Evolutionary conservation across 768 basidiomycete genomes (phyloP).

Genomic region (Phylloporus sp.): DNA sequence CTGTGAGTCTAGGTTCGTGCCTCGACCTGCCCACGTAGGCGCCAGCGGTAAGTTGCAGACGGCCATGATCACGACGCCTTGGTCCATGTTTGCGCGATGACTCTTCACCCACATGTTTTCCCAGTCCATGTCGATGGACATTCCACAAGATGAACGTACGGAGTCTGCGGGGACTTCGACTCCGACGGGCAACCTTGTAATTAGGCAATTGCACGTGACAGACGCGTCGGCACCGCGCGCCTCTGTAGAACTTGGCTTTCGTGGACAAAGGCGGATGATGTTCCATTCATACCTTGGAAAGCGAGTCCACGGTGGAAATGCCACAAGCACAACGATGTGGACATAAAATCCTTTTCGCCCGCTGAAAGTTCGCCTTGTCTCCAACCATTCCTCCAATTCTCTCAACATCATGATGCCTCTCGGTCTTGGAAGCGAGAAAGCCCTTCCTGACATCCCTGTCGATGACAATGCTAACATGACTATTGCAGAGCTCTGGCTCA

Average conservation of each 20-base stretch:
- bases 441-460: conserved; percentile 19
- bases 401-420: conserved; percentile 10
- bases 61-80: too few relatives aligned
- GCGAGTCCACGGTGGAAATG: conserved; percentile 5
- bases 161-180: too few relatives aligned
- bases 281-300: conserved; percentile 7
- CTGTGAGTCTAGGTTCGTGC: too few relatives aligned
- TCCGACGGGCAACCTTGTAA: too few relatives aligned
- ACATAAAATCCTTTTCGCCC: conserved; percentile 1
- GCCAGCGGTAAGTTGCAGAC: too few relatives aligned
- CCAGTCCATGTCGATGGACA: too few relatives aligned
- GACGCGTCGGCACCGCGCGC: too few relatives aligned
- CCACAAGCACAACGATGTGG: conserved; percentile 3
- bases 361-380: neutral
- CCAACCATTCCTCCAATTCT: neutral
- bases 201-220: conserved; percentile 16
- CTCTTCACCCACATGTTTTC: too few relatives aligned
- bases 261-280: neutral
- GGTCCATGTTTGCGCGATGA: too few relatives aligned
- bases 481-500: neutral
- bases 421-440: conserved; percentile 12
- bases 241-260: neutral
- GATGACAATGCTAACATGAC: neutral
- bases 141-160: too few relatives aligned
- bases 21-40: too few relatives aligned